Base-by-base conservation (phyloP, 768 basidiomycete genomes). In the Amanita polypyramis region DNA sequence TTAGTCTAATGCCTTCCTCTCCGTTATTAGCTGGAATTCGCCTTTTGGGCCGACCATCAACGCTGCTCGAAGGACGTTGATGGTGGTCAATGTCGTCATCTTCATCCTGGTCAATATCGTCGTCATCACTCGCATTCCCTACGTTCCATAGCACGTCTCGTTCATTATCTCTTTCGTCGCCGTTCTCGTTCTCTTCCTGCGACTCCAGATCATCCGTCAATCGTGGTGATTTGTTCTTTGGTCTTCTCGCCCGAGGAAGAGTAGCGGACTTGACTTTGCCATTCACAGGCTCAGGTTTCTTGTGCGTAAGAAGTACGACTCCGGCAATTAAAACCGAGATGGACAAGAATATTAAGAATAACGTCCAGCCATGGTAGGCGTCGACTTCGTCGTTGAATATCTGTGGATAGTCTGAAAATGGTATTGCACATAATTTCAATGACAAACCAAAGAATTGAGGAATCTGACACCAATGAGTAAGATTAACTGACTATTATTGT, bases 271-370 rank as follows among this genome's bases (percentile, higher is more conserved):
- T 58, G 48, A 61, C 53, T 55, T 65, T 61, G 51, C 60, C 55
- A 45, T 60, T 54, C 27, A 60, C 56, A 43, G 72, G 66, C 61
- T 88, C 85, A 0, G 90, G 84, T 57, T 94, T 92, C 70, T 97
- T 94, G 67, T 88, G 81, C 3, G 92, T 94, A 20, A 97, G 72
- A 1, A 97, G 77, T n/a, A 94, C 85, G 44, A 98, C 95, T 8
- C 95, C 94, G 0, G 76, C 79, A 38, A 97, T 84, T 47, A 98
- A 81, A 36, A 96, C 73, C 37, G 80, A 64, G 55, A 97, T 94
- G 1, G 92, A 93, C 34, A 81, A 64, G 58, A 89, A 92, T 51
- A 95, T 88, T 39, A 91, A 74, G 68, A 91, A 83, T 39, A 97
- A 79, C 0, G 82, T 80, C 93, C 92, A 95, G 20, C 85, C 74